Evolutionary conservation across 2,329 filamentous ascomycete species (phyloP), one percentile per base, ranked within the genome.

Genomic region (Cadophora malorum): DNA sequence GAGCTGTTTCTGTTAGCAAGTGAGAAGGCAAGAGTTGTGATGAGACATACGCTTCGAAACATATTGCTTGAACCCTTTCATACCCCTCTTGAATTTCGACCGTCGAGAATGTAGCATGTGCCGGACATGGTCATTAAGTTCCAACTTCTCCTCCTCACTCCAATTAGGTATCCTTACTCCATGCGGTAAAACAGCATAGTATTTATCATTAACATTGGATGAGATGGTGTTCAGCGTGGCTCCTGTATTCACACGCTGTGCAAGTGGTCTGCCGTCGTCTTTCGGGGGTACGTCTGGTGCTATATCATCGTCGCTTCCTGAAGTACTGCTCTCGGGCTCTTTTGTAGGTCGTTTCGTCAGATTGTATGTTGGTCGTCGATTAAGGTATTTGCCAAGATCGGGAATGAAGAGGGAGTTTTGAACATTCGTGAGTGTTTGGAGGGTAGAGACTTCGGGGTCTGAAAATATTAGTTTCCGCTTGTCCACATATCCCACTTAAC

Each of bases 331-430:
- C 38, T 75, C 71, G 14, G 67, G 66, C 7, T 63, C 28, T 53
- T 67, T 72, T 70, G 67, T 79, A 76, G 71, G 81, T 45, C 81
- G 80, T 25, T 85, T 84, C 6, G 89, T 89, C 8, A 96, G 83
- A 52, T 88, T 88, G 77, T 96, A 97, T 0, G 92, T 94, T 1
- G 93, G 92, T 69, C 90, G 85, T 60, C 93, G 86, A 75, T 96
- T 96, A 61, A 96, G 74, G 73, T 88, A 88, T 67, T 84, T 82
- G 50, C 93, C 93, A n/a, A 96, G 83, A 71, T 94, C 90, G 0
- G 93, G 93, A 1, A 96, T 82, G 79, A 96, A 96, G 10, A 97
- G 86, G 0, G 93, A 96, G 77, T 97, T 97, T 75, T 96, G 93
- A 23, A 97, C 90, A 75, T 97, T 97, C 53, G 92, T 96, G 10